Base-by-base conservation (phyloP, 352 stramenopile species). In the Phytophthora fragariae region DNA sequence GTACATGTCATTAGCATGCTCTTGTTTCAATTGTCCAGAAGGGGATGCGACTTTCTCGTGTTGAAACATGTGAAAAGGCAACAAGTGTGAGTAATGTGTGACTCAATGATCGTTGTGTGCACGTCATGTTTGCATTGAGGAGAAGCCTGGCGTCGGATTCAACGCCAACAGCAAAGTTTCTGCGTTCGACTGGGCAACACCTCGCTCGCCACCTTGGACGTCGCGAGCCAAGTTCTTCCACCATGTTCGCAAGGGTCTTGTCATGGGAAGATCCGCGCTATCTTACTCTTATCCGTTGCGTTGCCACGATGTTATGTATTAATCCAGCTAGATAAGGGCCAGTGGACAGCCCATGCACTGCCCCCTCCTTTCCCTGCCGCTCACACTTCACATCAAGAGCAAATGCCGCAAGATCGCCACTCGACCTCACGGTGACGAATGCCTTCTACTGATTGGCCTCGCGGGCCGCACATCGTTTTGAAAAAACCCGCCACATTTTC, bases 401-500 rank as follows among this genome's bases (percentile, higher is more conserved):
- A 68, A 66, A 71, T 70, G 33, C 54, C 35, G 3, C 12, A 29
- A 41, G 55, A 77, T 76, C 44, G 50, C 21, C 14, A 12, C 41
- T 27, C 39, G 37, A 33, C 35, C 39, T 56, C 24, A 57, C 14
- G 2, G 29, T 68, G 59, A 72, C 65, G 50, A 61, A 39, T 56
- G 31, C 35, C 44, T 4, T 17, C 24, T 27, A 3, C 24, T 27
- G 24, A 27, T 27, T 27, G 24, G 24, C 35, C 3, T 8, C 8
- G 1, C 35, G 35, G 11, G 41, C 41, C 2, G 41, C 41, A 50
- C 27, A 49, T 31, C 27, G 21, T 14, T 31, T 41, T 15, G 35
- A 44, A 77, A 72, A 78, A 78, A 62, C 44, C 39, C 49, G 39
- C 46, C 54, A 78, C 60, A 78, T 75, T 78, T 77, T 35, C 4